A percentile compares a stretch with the other conserved stretches of the same genome.
These are phyloP conservation scores for Kingdonia uniflora DNA, from an alignment of 164 flowering plant species.

Conservation along the genomic window DNA sequence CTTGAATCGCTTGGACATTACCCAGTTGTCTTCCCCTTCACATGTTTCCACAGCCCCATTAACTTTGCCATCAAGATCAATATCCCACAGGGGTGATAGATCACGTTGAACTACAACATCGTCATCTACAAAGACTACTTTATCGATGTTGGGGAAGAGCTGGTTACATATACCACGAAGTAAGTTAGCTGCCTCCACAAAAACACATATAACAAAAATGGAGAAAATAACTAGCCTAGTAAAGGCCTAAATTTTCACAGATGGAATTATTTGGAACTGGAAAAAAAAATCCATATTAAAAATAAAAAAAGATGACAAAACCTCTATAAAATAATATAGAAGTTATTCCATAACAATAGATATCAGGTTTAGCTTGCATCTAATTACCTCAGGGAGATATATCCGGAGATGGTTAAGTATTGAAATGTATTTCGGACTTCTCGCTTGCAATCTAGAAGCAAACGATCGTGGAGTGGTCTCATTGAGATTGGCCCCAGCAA, in stretches of 20 bases:
- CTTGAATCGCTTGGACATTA: conserved; percentile 65
- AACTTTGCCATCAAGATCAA: conserved; percentile 76
- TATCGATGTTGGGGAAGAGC: conserved; percentile 91
- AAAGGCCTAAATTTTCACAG: too few species aligned
- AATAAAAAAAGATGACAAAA: too few species aligned
- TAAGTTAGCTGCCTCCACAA: conserved; percentile 1
- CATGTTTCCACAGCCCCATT: conserved; percentile 90
- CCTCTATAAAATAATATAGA: too few species aligned
- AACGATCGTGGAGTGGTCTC: conserved; percentile 59
- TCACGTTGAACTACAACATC: conserved; percentile 92
- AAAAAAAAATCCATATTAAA: too few species aligned
- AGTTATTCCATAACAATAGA: background rate
- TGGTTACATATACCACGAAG: conserved; percentile 22
- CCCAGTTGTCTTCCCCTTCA: conserved; percentile 74
- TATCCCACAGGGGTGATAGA: conserved; percentile 80
- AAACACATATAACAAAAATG: background rate
- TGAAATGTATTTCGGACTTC: conserved; percentile 94
- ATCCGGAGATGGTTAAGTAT: conserved; percentile 92
- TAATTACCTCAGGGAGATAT: conserved; percentile 87
- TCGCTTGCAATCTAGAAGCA: conserved; percentile 82
- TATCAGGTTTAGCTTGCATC: background rate
- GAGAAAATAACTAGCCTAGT: too few species aligned
- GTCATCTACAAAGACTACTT: conserved; percentile 91
- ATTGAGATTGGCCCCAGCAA: conserved; percentile 67
- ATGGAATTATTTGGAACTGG: too few species aligned